Evolutionary conservation across 2,329 filamentous ascomycete genomes (phyloP).

Genomic region (Macroventuria anomochaeta): DNA sequence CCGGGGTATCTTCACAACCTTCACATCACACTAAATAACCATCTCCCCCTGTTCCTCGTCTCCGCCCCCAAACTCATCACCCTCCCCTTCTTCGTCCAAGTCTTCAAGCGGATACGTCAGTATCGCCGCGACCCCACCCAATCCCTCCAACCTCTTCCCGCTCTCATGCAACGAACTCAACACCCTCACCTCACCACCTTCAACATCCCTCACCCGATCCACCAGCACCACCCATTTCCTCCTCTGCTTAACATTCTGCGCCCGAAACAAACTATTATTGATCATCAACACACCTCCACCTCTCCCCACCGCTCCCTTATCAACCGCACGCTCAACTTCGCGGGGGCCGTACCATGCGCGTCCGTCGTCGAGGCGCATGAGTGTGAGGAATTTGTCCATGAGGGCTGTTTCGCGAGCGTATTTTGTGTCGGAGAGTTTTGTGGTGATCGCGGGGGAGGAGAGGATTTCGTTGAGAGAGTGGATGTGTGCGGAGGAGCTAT

Average conservation of each 20-base stretch:
- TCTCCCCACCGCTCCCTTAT: conserved; percentile 84
- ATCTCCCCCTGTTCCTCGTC: conserved; percentile 29
- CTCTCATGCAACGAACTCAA: conserved; percentile 94
- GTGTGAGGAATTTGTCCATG: conserved; percentile 82
- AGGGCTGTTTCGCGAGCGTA: conserved; percentile 82
- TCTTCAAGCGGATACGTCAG: conserved; percentile 87
- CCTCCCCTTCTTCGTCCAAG: conserved; percentile 69
- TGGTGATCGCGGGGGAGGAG: conserved; percentile 77
- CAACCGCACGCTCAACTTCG: conserved; percentile 82
- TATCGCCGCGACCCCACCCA: conserved; percentile 89
- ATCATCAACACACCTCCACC: conserved; percentile 86
- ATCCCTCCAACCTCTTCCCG: conserved; percentile 78
- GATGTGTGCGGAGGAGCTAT: conserved; percentile 83
- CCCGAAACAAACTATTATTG: conserved; percentile 86
- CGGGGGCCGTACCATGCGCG: conserved; percentile 87
- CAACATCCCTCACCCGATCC: conserved; percentile 79
- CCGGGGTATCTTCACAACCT: conserved; percentile 2
- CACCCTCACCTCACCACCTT: conserved; percentile 87
- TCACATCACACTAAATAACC: conserved; percentile 28
- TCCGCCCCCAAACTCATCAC: conserved; percentile 45
- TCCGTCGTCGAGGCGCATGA: conserved; percentile 83
- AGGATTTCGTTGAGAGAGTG: conserved; percentile 89
- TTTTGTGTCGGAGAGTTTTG: conserved; percentile 82
- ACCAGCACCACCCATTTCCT: conserved; percentile 85
- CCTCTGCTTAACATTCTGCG: conserved; percentile 76